phyloP scores from a whole-genome alignment of 106 monocot species.

The Dactylorhiza incarnata region DNA sequence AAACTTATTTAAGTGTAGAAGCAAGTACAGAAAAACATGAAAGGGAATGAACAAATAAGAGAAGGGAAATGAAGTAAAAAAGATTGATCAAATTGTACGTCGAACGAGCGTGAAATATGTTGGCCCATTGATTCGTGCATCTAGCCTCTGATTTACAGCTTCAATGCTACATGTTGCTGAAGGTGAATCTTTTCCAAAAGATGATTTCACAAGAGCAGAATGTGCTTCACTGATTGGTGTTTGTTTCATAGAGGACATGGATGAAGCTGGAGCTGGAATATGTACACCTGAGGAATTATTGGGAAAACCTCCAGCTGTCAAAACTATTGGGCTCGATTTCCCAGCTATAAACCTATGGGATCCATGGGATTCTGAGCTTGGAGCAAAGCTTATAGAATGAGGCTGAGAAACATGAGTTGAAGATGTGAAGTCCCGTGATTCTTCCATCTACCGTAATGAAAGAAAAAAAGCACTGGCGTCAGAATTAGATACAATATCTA shows the following conservation, averaged over 20 bases:
- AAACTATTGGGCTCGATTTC: constrained; percentile 20
- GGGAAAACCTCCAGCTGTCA: constrained; percentile 30
- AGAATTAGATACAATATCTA: background rate
- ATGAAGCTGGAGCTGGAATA: constrained; percentile 19
- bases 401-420: constrained; percentile 18
- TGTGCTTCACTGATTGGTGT: constrained; percentile 19
- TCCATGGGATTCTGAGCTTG: constrained; percentile 30
- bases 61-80: background rate
- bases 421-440: constrained; percentile 20
- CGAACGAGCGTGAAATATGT: constrained; percentile 21
- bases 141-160: constrained; percentile 24
- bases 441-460: constrained; percentile 44
- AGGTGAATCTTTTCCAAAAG: constrained; percentile 13
- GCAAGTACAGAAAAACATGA: background rate
- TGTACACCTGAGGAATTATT: constrained; percentile 18
- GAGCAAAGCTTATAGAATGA: constrained; percentile 2
- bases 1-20: background rate
- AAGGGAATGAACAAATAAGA: background rate
- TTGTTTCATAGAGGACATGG: constrained; percentile 24
- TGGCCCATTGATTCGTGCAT: constrained; percentile 25
- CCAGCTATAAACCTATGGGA: constrained; percentile 33
- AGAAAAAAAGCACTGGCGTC: background rate
- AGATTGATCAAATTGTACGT: constrained; percentile 18
- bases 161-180: constrained; percentile 9
- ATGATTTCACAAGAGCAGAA: constrained; percentile 14